Conservation (phyloP, 169 alveolate species). For the Plasmodium vivax region DNA sequence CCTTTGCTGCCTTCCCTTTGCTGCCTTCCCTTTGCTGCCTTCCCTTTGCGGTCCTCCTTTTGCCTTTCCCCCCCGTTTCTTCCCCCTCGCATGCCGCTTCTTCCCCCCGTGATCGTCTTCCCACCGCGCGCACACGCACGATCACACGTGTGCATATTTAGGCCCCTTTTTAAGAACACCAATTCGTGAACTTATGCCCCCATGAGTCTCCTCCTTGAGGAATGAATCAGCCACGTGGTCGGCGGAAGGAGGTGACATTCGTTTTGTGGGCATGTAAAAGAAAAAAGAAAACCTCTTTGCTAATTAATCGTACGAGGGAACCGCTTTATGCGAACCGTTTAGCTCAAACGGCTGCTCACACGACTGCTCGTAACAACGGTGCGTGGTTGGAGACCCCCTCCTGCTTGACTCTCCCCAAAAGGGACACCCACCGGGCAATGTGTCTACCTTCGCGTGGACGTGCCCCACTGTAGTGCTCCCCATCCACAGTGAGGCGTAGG, state of each 20-base stretch:
- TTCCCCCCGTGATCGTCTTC: neutral
- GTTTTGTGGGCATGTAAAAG: too few species aligned
- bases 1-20: neutral
- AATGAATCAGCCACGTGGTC: too few species aligned
- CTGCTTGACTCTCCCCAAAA: neutral
- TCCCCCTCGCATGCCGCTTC: too few species aligned
- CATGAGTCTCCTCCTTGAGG: neutral
- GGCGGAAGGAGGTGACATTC: too few species aligned
- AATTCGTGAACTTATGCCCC: neutral
- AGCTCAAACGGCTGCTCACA: neutral
- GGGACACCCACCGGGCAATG: neutral
- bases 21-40: too few species aligned
- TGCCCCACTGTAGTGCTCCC: neutral
- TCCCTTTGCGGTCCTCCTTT: neutral
- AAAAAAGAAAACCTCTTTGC: neutral
- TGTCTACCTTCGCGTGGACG: neutral
- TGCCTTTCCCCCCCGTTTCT: neutral
- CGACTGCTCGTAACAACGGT: neutral
- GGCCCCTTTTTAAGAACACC: neutral
- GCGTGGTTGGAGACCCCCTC: neutral
- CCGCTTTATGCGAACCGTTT: neutral
- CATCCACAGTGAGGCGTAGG: neutral
- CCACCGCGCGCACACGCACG: neutral
- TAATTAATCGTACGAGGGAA: neutral
- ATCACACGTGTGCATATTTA: neutral